Evolutionary conservation across 169 alveolate genomes (phyloP).

Genomic region (Cryptosporidium ryanae): DNA sequence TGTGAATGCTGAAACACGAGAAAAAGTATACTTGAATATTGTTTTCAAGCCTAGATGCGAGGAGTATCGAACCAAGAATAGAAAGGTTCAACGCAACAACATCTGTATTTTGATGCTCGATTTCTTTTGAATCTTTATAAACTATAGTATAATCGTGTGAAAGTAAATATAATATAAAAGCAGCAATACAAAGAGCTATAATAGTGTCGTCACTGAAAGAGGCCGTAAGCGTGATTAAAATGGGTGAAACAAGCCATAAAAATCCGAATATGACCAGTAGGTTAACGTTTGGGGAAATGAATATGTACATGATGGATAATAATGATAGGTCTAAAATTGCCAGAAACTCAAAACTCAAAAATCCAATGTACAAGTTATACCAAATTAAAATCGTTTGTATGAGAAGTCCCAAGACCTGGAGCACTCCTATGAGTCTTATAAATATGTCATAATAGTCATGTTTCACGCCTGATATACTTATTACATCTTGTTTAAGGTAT

Average conservation of each 20-base stretch:
- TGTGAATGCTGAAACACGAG: slow-evolving; percentile 50
- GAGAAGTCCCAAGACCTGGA: slow-evolving; percentile 55
- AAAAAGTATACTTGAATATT: slow-evolving; percentile 61
- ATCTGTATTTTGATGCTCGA: slow-evolving; percentile 45
- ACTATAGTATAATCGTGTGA: slow-evolving; percentile 57
- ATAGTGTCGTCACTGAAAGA: slow-evolving; percentile 71
- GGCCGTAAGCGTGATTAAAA: slow-evolving; percentile 47
- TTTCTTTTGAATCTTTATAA: slow-evolving; percentile 59
- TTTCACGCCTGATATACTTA: slow-evolving; percentile 30
- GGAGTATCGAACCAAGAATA: slow-evolving; percentile 69
- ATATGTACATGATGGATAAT: slow-evolving; percentile 57
- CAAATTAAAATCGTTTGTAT: slow-evolving; percentile 53
- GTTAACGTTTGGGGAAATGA: slow-evolving; percentile 58
- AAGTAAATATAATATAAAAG: slow-evolving; percentile 34
- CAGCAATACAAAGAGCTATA: slow-evolving; percentile 34
- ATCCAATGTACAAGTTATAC: slow-evolving; percentile 62
- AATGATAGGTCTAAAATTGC: slow-evolving; percentile 36
- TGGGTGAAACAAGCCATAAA: slow-evolving; percentile 57
- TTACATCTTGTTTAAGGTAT: slow-evolving; percentile 33
- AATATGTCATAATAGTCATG: slow-evolving; percentile 45
- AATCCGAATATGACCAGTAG: slow-evolving; percentile 63
- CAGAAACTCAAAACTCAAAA: slow-evolving; percentile 44
- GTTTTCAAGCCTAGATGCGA: slow-evolving; percentile 72
- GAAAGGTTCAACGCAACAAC: slow-evolving; percentile 57
- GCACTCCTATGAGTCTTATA: slow-evolving; percentile 53